Evolutionary conservation across 2,329 filamentous ascomycete species (phyloP).

Genomic region (Stagonosporopsis vannaccii): DNA sequence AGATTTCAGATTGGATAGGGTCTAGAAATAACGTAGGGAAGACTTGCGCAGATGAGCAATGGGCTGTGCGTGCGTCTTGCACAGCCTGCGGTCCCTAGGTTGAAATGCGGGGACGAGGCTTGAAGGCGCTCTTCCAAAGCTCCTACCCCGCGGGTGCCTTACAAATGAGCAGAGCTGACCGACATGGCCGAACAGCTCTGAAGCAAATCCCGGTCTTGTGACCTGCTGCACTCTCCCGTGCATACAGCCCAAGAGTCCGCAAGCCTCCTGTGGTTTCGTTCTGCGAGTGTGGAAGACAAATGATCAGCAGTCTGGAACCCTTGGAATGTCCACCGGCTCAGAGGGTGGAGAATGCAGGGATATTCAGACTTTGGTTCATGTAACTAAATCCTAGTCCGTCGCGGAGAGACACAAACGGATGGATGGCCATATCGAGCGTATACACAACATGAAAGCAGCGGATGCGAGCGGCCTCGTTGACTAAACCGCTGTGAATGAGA

Average conservation of each 20-base stretch:
- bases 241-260: constrained; percentile 1
- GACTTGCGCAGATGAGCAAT: constrained; percentile 6
- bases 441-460: constrained; percentile 9
- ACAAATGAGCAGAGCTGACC: constrained; percentile 12
- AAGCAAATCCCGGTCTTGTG: constrained; percentile 9
- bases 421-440: constrained; percentile 3
- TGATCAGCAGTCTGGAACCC: constrained; percentile 18
- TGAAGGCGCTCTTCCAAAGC: constrained; percentile 2
- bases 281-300: constrained; percentile 8
- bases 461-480: not conserved
- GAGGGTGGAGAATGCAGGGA: constrained; percentile 17
- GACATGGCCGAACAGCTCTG: constrained; percentile 5
- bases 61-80: constrained; percentile 13
- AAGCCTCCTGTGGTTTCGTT: not conserved
- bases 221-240: constrained; percentile 2
- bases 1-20: constrained; percentile 8
- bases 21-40: constrained; percentile 7
- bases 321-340: constrained; percentile 9
- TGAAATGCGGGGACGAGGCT: constrained; percentile 15
- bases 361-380: constrained; percentile 13
- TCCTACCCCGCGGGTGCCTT: constrained; percentile 15
- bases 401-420: constrained; percentile 13
- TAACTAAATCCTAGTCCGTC: constrained; percentile 16
- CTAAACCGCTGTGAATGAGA: not conserved
- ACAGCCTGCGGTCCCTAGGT: constrained; percentile 5